phyloP scores from a whole-genome alignment of 2,329 filamentous ascomycete genomes.

The Pseudogymnoascus verrucosus region DNA sequence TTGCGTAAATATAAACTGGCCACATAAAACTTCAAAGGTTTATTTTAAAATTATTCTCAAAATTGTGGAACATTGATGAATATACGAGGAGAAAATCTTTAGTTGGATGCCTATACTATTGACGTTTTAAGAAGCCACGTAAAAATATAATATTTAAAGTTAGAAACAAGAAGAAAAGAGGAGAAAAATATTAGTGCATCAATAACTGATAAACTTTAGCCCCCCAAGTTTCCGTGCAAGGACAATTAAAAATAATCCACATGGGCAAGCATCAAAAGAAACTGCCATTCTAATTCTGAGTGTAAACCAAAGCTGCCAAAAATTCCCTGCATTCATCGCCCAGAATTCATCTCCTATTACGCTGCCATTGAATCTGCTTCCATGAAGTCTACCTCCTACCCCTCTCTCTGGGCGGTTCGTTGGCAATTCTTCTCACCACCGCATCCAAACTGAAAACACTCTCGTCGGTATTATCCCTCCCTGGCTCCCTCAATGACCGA shows the following conservation, averaged over 20 bases:
- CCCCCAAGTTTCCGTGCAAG: background rate
- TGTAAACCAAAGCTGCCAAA: background rate
- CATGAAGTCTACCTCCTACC: background rate
- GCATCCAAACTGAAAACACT: background rate
- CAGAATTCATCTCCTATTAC: background rate
- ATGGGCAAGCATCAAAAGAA: background rate
- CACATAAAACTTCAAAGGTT: background rate
- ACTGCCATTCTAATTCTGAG: background rate
- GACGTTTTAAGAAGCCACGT: background rate
- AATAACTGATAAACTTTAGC: background rate
- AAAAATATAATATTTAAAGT: background rate
- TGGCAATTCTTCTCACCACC: constrained; percentile 2
- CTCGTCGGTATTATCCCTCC: background rate
- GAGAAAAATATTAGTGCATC: background rate
- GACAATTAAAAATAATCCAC: background rate
- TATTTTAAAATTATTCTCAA: background rate
- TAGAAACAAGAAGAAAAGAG: too few relatives aligned
- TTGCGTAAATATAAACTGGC: background rate
- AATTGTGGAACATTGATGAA: background rate
- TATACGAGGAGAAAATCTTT: background rate
- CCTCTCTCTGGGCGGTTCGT: background rate
- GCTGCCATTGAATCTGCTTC: background rate
- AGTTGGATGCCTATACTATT: background rate
- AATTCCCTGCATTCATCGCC: background rate
- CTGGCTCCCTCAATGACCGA: background rate